These are phyloP conservation scores for Aureobasidium mangrovei DNA, from an alignment of 2,329 filamentous ascomycete genomes.

Conservation along the genomic window DNA sequence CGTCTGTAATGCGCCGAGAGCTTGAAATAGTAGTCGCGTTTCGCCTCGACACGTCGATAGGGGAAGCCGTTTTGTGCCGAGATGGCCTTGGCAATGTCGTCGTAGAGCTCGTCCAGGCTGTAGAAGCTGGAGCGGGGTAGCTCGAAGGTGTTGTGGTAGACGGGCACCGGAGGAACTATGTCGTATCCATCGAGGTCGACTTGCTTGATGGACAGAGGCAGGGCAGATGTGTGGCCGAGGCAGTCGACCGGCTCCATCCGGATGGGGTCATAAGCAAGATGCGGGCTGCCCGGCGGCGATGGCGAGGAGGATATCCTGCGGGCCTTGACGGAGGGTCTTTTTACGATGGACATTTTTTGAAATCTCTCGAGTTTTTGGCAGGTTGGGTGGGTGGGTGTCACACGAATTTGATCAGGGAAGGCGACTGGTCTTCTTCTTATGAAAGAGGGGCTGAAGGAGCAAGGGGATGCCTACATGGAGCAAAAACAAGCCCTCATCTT, in stretches of 20 bases:
- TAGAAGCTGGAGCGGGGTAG: not conserved
- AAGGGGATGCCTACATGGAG: conserved; percentile 2
- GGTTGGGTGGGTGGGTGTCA: not conserved
- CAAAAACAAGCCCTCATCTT: not conserved
- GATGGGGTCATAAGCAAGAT: not conserved
- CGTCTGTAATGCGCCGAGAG: not conserved
- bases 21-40: conserved; percentile 6
- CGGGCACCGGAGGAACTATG: not conserved
- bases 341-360: conserved; percentile 6
- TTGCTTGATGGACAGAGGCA: conserved; percentile 9
- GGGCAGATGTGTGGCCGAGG: not conserved
- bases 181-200: conserved; percentile 9
- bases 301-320: conserved; percentile 4
- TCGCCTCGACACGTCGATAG: not conserved
- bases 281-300: not conserved
- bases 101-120: not conserved
- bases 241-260: not conserved
- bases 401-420: not conserved
- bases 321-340: not conserved
- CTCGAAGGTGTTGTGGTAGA: not conserved
- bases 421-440: not conserved
- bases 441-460: not conserved
- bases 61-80: not conserved
- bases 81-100: conserved; percentile 9
- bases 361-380: not conserved